Evolutionary conservation across 306 rosid genomes (phyloP).

Genomic region (Adenanthera pavonina): DNA sequence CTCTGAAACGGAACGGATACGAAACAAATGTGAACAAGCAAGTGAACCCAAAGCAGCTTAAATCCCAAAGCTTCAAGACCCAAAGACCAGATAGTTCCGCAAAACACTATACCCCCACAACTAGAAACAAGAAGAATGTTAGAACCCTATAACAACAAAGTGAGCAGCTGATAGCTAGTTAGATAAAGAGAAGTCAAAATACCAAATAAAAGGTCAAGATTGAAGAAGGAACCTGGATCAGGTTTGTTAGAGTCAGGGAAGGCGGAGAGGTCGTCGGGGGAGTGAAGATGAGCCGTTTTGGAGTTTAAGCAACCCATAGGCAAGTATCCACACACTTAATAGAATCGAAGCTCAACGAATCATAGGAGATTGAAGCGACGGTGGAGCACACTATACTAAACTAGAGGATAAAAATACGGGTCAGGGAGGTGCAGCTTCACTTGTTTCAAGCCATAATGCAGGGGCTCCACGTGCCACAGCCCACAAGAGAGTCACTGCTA

Average conservation of each 20-base stretch:
- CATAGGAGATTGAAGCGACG: neutral
- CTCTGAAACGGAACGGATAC: neutral
- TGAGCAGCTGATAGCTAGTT: neutral
- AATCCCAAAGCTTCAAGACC: conserved; percentile 18
- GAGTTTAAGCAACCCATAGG: conserved; percentile 75
- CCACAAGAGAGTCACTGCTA: conserved; percentile 35
- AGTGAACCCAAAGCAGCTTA: conserved; percentile 4
- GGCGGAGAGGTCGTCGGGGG: conserved; percentile 59
- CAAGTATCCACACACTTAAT: neutral
- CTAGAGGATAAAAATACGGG: neutral
- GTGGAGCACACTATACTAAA: neutral
- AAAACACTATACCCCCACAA: neutral
- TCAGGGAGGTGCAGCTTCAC: conserved; percentile 1
- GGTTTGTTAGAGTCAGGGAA: conserved; percentile 57
- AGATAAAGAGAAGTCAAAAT: neutral
- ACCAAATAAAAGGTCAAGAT: neutral
- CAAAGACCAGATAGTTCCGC: neutral
- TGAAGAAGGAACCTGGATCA: conserved; percentile 61
- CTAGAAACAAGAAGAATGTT: neutral
- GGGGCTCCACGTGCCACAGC: conserved; percentile 14
- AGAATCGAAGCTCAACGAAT: conserved; percentile 3
- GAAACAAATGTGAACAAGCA: neutral
- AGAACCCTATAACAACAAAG: conserved; percentile 1
- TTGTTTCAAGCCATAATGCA: conserved; percentile 24
- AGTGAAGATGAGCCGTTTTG: conserved; percentile 67